Conservation (phyloP, 345 rosid genomes). For the Boechera stricta region DNA sequence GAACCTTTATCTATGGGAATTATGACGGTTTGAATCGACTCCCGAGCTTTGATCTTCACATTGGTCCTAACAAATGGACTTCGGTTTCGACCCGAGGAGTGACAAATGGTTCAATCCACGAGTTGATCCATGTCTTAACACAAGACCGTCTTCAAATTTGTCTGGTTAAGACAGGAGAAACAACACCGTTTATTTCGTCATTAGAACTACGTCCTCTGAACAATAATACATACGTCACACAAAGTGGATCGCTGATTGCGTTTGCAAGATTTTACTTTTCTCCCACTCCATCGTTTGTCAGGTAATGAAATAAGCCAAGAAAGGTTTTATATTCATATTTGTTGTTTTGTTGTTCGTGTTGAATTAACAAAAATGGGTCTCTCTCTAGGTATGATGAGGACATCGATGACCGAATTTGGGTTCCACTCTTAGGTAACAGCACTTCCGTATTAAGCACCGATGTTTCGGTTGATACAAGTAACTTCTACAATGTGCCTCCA, state of each 20-base stretch:
- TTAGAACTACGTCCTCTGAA: slow-evolving; percentile 39
- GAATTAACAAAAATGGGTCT: background rate
- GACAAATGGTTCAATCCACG: slow-evolving; percentile 6
- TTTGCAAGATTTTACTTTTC: slow-evolving; percentile 32
- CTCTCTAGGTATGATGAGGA: slow-evolving; percentile 55
- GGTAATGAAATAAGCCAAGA: slow-evolving; percentile 18
- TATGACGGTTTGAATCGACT: slow-evolving; percentile 28
- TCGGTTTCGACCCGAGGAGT: slow-evolving; percentile 17
- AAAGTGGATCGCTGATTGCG: slow-evolving; percentile 34
- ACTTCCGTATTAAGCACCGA: background rate
- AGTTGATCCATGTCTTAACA: slow-evolving; percentile 40
- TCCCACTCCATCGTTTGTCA: slow-evolving; percentile 13
- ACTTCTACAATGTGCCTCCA: slow-evolving; percentile 39
- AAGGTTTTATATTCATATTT: background rate
- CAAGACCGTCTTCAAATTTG: slow-evolving; percentile 37
- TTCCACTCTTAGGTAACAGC: background rate
- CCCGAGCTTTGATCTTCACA: slow-evolving; percentile 41
- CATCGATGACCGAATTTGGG: slow-evolving; percentile 50
- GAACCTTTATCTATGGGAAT: slow-evolving; percentile 42
- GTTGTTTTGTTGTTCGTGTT: background rate
- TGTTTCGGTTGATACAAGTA: background rate
- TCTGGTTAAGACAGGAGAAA: slow-evolving; percentile 42
- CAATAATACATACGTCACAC: slow-evolving; percentile 25
- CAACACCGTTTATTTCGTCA: slow-evolving; percentile 43
- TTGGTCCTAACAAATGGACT: slow-evolving; percentile 45